Percentiles rank a stretch among this genome's conserved stretches.
These are phyloP conservation scores for Candida endomychidarum DNA, from an alignment of 805 yeast genomes.

Conservation along the genomic window DNA sequence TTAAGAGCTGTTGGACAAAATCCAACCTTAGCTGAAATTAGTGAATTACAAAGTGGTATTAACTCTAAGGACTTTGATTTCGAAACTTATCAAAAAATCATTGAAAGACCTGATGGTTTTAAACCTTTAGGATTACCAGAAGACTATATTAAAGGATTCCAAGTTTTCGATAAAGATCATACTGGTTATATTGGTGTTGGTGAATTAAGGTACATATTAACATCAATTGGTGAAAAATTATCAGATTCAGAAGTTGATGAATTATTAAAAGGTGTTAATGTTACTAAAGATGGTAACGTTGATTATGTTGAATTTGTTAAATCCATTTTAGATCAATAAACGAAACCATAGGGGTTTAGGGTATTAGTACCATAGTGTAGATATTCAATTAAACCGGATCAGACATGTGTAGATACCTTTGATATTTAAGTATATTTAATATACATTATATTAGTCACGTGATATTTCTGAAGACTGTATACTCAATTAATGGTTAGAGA, in stretches of 20 bases:
- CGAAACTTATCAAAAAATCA: slow-evolving; percentile 71
- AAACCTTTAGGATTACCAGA: slow-evolving; percentile 83
- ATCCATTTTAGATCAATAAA: slow-evolving; percentile 83
- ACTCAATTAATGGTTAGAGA: no score
- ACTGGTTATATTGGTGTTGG: slow-evolving; percentile 98
- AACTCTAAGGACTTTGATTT: slow-evolving; percentile 63
- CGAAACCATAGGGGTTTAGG: no score
- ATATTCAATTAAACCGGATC: no score
- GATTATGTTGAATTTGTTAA: slow-evolving; percentile 95
- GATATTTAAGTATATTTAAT: no score
- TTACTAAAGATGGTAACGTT: slow-evolving; percentile 90
- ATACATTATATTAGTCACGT: no score
- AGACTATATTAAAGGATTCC: slow-evolving; percentile 90
- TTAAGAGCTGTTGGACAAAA: slow-evolving; percentile 97
- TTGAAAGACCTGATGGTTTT: slow-evolving; percentile 86
- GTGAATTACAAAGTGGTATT: slow-evolving; percentile 42
- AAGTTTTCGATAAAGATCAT: slow-evolving; percentile 93
- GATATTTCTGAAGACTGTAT: no score
- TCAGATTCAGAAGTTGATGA: slow-evolving; percentile 92
- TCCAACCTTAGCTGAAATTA: slow-evolving; percentile 89
- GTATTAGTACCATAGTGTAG: no score
- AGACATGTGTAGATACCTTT: no score
- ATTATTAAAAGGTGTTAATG: slow-evolving; percentile 90
- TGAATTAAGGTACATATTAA: slow-evolving; percentile 89
- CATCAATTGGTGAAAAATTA: slow-evolving; percentile 94